A percentile compares a stretch with the other conserved stretches of the same genome.
Conservation (phyloP, 495 filamentous ascomycete genomes). For the Aspergillus conjunctus region DNA sequence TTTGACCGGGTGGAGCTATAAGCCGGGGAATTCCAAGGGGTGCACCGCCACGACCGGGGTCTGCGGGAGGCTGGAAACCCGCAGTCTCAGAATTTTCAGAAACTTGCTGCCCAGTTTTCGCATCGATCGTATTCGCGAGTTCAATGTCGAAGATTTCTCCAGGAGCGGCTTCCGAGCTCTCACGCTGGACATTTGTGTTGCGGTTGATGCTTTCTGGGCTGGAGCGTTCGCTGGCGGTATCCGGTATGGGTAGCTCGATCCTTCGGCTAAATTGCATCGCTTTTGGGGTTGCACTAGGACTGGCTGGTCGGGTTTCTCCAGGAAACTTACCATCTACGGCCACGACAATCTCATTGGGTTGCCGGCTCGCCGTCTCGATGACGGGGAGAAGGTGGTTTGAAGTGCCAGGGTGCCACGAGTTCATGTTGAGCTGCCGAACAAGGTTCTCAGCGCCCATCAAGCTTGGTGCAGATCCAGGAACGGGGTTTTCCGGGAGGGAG, state of each 20-base stretch:
- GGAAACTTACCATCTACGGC: slow-evolving; percentile 15
- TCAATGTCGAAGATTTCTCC: slow-evolving; percentile 36
- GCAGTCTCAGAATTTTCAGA: slow-evolving; percentile 27
- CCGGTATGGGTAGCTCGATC: slow-evolving; percentile 43
- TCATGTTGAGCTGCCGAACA: slow-evolving; percentile 69
- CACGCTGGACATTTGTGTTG: slow-evolving; percentile 2
- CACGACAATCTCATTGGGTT: slow-evolving; percentile 29
- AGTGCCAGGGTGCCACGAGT: slow-evolving; percentile 48
- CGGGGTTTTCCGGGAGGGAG: slow-evolving; percentile 44
- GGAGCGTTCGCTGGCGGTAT: slow-evolving; percentile 49
- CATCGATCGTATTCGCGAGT: slow-evolving; percentile 46
- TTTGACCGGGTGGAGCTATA: slow-evolving; percentile 34
- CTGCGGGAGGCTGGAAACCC: slow-evolving; percentile 25
- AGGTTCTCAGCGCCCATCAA: slow-evolving; percentile 68
- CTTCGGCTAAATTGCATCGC: slow-evolving; percentile 37
- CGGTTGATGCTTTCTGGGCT: slow-evolving; percentile 30
- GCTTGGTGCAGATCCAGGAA: slow-evolving; percentile 54
- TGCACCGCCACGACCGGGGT: slow-evolving; percentile 11
- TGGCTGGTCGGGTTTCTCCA: slow-evolving; percentile 10
- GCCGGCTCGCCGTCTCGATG: slow-evolving; percentile 38
- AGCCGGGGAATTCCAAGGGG: slow-evolving; percentile 12
- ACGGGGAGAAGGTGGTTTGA: slow-evolving; percentile 34
- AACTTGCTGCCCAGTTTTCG: slow-evolving; percentile 42
- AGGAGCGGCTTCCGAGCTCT: slow-evolving; percentile 10
- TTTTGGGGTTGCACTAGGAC: slow-evolving; percentile 35